Base-by-base conservation (phyloP, 345 rosid species). In the Populus pruinosa region DNA sequence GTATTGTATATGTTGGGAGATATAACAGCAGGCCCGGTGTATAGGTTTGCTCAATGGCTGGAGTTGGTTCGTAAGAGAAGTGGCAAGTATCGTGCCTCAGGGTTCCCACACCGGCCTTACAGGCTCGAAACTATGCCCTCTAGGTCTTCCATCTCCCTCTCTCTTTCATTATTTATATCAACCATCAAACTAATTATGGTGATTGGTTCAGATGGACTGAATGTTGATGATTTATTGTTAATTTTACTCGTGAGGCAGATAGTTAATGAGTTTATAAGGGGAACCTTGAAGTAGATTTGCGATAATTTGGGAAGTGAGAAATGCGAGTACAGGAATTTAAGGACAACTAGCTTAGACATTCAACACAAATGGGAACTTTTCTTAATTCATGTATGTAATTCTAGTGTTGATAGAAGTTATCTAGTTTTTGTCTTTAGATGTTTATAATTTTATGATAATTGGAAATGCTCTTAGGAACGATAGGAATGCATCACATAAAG, bases 1-100 rank as follows among this genome's bases (percentile, higher is more conserved):
- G 92, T 96, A 3, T 80, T 96, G 92, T 91, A 90, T 87, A 91
- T 96, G 97, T 88, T 96, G 93, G 99, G 99, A 87, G 99, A 96
- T 71, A 88, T 96, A 71, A 87, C 99, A 6, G 84, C 96, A 21
- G 94, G 93, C 79, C 90, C 98, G 64, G 97, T 97, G 59, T 81
- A 86, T 87, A 81, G 93, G 84, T 92, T 94, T 83, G 82, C 90
- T 25, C 98, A 94, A 91, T 96, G 99, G 99, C 87, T 96, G 90
- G 97, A 94, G 79, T 86, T 89, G 83, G 99, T 96, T 84, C 99
- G 98, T 88, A 96, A 91, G 81, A 91, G 99, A 41, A 94, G 94
- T 76, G 90, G 87, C 80, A 85, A 82, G 79, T 77, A 87, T 81
- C 93, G 93, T 43, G 83, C 93, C 76, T 91, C 99, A 68, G 98